Conservation (phyloP, 345 rosid genomes). For the Iberis pinnata region DNA sequence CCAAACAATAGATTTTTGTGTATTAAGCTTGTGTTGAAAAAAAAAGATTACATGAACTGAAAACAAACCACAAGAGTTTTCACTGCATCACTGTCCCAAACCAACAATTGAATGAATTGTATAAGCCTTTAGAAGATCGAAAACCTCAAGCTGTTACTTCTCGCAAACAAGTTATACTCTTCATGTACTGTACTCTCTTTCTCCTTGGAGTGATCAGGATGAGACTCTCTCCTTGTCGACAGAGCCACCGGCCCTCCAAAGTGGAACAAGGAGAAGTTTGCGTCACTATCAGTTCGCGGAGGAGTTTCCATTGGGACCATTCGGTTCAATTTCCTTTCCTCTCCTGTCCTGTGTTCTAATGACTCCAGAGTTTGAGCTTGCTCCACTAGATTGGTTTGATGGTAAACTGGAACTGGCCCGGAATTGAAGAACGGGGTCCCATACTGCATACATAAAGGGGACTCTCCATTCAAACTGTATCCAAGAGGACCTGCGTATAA, state of each 20-base stretch:
- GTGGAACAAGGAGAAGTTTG: slow-evolving; percentile 80
- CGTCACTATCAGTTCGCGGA: slow-evolving; percentile 29
- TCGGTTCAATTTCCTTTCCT: slow-evolving; percentile 12
- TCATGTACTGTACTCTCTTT: slow-evolving; percentile 46
- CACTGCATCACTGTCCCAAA: too few species aligned
- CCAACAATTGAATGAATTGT: slow-evolving; percentile 15
- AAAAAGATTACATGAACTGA: slow-evolving; percentile 12
- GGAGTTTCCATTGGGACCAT: slow-evolving; percentile 24
- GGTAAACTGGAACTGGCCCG: slow-evolving; percentile 47
- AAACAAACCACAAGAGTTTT: too few species aligned
- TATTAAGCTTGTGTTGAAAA: slow-evolving; percentile 18
- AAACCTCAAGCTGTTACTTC: slow-evolving; percentile 57
- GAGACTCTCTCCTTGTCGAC: slow-evolving; percentile 40
- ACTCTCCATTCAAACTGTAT: slow-evolving; percentile 56
- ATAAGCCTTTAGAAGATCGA: slow-evolving; percentile 42
- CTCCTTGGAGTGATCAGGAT: slow-evolving; percentile 31
- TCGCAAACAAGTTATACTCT: slow-evolving; percentile 88
- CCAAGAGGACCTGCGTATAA: slow-evolving; percentile 51
- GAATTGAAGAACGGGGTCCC: slow-evolving; percentile 44
- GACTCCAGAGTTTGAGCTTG: slow-evolving; percentile 32
- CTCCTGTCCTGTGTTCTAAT: slow-evolving; percentile 33
- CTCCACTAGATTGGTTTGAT: slow-evolving; percentile 39
- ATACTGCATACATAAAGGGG: slow-evolving; percentile 61
- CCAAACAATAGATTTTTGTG: slow-evolving; percentile 13
- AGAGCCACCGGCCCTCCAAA: slow-evolving; percentile 77